These are phyloP conservation scores for Bruguiera hainesii DNA, from an alignment of 441 rosid genomes.

Conservation along the genomic window DNA sequence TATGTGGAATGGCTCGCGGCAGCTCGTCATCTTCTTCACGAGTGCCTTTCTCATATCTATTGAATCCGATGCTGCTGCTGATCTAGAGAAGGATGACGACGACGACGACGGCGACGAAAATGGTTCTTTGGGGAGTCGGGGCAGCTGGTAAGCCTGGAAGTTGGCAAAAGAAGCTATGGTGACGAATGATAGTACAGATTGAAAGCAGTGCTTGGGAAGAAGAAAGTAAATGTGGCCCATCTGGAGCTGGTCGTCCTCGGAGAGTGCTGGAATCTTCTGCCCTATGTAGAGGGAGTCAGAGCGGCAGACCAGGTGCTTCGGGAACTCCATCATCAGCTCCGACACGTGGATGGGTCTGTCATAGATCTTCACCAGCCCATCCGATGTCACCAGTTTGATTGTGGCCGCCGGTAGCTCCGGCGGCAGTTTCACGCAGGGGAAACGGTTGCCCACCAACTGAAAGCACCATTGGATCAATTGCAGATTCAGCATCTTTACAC, in stretches of 20 bases:
- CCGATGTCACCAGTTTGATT: conserved; percentile 61
- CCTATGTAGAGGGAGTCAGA: conserved; percentile 83
- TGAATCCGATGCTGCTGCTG: not conserved
- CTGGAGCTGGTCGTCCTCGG: conserved; percentile 63
- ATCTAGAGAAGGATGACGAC: conserved; percentile 14
- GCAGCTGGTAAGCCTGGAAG: conserved; percentile 3
- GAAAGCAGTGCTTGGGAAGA: conserved; percentile 67
- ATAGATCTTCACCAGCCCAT: conserved; percentile 63
- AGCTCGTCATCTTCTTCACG: conserved; percentile 39
- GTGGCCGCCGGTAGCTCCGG: conserved; percentile 19
- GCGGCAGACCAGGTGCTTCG: conserved; percentile 72
- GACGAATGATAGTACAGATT: conserved; percentile 61
- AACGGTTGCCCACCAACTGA: conserved; percentile 37
- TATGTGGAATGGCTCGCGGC: conserved; percentile 54
- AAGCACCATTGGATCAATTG: conserved; percentile 40
- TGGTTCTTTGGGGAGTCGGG: not conserved
- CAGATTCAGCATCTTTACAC: conserved; percentile 33
- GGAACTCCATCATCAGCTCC: conserved; percentile 58
- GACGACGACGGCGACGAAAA: not conserved
- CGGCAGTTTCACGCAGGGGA: conserved; percentile 40
- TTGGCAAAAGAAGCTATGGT: conserved; percentile 49
- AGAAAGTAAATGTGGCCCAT: conserved; percentile 76
- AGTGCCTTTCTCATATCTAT: conserved; percentile 23
- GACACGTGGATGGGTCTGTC: conserved; percentile 54
- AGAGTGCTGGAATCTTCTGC: conserved; percentile 64